phyloP scores from a whole-genome alignment of 148 eudicot species.

The Fagopyrum esculentum region DNA sequence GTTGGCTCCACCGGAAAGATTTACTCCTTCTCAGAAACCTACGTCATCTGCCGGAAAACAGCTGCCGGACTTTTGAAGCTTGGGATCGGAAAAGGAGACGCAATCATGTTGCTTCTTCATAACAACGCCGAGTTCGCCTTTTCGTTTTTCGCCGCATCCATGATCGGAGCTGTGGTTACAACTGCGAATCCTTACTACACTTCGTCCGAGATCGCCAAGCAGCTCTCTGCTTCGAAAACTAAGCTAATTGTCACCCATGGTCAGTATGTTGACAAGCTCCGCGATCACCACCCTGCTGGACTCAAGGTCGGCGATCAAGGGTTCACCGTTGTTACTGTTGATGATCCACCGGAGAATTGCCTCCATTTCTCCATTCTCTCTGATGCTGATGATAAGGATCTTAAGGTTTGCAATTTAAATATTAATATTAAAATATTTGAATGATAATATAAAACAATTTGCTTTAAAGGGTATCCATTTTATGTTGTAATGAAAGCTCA shows the following conservation, averaged over 20 bases:
- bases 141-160: conserved; percentile 64
- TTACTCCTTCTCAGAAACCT: conserved; percentile 49
- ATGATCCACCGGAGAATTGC: conserved; percentile 39
- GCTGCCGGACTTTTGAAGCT: conserved; percentile 44
- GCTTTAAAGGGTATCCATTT: too few relatives aligned
- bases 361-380: conserved; percentile 42
- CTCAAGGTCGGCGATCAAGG: conserved; percentile 19
- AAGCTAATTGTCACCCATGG: conserved; percentile 57
- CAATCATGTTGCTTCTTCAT: conserved; percentile 57
- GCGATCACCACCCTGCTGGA: background rate
- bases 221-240: conserved; percentile 32
- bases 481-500: conserved; percentile 11
- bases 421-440: too few relatives aligned
- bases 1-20: conserved; percentile 30
- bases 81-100: conserved; percentile 48
- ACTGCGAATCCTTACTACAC: conserved; percentile 79
- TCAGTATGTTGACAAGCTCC: conserved; percentile 54
- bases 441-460: too few relatives aligned
- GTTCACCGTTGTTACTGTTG: conserved; percentile 45
- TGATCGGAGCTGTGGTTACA: conserved; percentile 68
- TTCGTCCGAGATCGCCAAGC: conserved; percentile 52
- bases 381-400: conserved; percentile 25
- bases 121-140: conserved; percentile 72
- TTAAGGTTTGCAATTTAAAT: background rate
- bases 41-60: conserved; percentile 42